Percentiles rank a stretch among this genome's conserved stretches.
Conservation (phyloP, 257 asterid genomes). For the Ajuga chamaepitys region DNA sequence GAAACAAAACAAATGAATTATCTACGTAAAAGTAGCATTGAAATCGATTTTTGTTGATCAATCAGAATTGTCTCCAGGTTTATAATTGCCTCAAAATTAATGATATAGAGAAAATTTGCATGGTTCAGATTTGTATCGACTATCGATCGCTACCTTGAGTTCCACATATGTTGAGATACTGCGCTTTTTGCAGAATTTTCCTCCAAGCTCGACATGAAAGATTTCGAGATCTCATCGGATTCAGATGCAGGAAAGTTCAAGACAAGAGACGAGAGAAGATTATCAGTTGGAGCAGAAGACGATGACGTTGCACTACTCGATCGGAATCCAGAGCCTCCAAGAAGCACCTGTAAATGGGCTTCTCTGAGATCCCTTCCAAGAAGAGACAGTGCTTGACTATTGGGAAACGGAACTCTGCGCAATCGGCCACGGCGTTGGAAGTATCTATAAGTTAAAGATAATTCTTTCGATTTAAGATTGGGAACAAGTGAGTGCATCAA, state of each 20-base stretch:
- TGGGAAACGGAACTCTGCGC: constrained; percentile 62
- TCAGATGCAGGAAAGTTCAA: constrained; percentile 55
- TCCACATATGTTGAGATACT: constrained; percentile 48
- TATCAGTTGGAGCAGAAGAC: constrained; percentile 39
- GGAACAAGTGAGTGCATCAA: not conserved
- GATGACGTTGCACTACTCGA: constrained; percentile 45
- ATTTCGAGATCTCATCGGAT: constrained; percentile 63
- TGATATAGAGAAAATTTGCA: too few species aligned
- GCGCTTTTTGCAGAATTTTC: constrained; percentile 33
- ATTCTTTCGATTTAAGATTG: not conserved
- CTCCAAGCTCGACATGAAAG: constrained; percentile 57
- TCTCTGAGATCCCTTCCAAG: constrained; percentile 82
- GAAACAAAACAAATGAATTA: too few species aligned
- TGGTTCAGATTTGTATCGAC: too few species aligned
- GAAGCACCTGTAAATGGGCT: constrained; percentile 78
- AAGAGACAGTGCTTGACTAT: constrained; percentile 64
- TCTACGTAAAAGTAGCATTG: too few species aligned
- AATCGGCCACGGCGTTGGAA: constrained; percentile 64
- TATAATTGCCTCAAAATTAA: too few species aligned
- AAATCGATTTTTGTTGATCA: too few species aligned
- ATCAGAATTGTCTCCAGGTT: too few species aligned
- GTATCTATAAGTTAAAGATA: constrained; percentile 50
- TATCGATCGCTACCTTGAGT: constrained; percentile 47
- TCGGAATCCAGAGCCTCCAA: constrained; percentile 57
- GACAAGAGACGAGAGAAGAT: constrained; percentile 58